Evolutionary conservation across 192 early-diverging fungal genomes (phyloP).

Genomic region (Phycomyces blakesleeanus): DNA sequence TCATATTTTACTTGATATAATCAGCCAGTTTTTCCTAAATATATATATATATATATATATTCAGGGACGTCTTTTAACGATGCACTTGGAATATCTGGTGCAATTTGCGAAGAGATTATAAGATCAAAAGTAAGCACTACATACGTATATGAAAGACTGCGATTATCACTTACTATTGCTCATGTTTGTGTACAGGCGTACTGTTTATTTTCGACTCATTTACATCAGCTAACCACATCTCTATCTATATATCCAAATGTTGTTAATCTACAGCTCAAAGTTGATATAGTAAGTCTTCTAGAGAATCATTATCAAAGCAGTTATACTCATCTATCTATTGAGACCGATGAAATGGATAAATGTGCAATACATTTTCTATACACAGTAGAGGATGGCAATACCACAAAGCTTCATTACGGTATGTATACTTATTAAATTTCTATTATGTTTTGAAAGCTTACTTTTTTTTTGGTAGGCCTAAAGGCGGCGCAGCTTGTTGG

Average conservation of each 20-base stretch:
- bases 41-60: neutral
- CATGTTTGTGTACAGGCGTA: neutral
- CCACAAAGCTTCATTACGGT: constrained; percentile 47
- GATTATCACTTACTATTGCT: neutral
- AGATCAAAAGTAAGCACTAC: constrained; percentile 54
- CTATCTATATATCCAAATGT: constrained; percentile 47
- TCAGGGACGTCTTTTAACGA: constrained; percentile 53
- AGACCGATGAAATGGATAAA: constrained; percentile 14
- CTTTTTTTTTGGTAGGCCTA: neutral
- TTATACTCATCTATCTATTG: neutral
- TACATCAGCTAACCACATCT: constrained; percentile 60
- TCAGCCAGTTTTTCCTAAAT: neutral
- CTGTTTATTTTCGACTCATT: constrained; percentile 71
- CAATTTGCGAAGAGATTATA: constrained; percentile 58
- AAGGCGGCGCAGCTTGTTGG: neutral
- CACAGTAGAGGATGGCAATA: constrained; percentile 40
- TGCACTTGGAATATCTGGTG: constrained; percentile 69
- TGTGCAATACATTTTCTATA: constrained; percentile 44
- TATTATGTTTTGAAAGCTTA: neutral
- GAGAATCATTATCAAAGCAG: no score
- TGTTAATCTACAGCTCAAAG: constrained; percentile 54
- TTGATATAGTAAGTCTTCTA: constrained; percentile 28
- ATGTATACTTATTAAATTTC: neutral
- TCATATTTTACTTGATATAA: neutral
- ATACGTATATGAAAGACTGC: neutral